Evolutionary conservation across 1,284 basidiomycete genomes (phyloP).

Genomic region (Papiliotrema nemorosa): DNA sequence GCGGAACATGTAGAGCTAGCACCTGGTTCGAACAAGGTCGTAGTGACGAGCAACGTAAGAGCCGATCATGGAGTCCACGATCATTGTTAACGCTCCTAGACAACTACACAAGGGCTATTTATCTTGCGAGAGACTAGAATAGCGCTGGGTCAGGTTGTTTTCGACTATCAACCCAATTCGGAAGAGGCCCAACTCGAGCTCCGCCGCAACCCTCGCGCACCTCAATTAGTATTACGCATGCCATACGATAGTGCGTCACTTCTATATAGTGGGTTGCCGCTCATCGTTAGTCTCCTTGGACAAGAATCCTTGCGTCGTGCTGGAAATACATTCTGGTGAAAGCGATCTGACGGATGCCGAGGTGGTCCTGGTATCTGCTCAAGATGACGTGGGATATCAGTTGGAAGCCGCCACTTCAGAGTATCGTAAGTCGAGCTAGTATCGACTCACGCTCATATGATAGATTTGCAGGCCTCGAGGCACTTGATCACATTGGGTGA

Average conservation of each 20-base stretch:
- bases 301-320: constrained; percentile 27
- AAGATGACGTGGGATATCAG: constrained; percentile 22
- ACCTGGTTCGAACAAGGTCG: constrained; percentile 29
- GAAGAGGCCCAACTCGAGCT: neutral
- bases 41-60: neutral
- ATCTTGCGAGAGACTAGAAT: neutral
- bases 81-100: no score
- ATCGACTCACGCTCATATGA: neutral
- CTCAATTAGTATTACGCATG: constrained; percentile 31
- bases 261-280: neutral
- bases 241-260: constrained; percentile 30
- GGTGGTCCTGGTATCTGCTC: constrained; percentile 17
- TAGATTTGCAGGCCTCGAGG: neutral
- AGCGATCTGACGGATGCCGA: constrained; percentile 13
- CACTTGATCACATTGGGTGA: neutral
- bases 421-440: neutral
- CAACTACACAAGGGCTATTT: constrained; percentile 1
- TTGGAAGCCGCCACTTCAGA: constrained; percentile 13
- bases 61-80: constrained; percentile 23
- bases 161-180: neutral
- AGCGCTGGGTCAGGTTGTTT: neutral
- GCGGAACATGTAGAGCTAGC: constrained; percentile 16
- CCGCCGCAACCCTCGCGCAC: neutral
- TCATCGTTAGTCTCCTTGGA: constrained; percentile 34
- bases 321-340: constrained; percentile 26